Base-by-base conservation (phyloP, 2,329 filamentous ascomycete genomes). In the Colletotrichum sublineola region DNA sequence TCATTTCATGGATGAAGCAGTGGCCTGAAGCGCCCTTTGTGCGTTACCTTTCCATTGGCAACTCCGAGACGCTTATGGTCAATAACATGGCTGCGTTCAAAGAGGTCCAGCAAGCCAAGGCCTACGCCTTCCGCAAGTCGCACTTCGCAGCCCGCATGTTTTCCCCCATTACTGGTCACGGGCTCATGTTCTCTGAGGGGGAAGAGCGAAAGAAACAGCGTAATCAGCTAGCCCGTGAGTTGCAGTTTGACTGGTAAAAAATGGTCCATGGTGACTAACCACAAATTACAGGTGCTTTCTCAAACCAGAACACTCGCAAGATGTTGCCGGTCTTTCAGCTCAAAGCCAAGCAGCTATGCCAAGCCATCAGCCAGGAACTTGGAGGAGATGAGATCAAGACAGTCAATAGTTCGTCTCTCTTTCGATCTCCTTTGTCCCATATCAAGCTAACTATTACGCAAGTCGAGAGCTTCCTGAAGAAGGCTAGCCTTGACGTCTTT, bases 71-170 rank as follows among this genome's bases (percentile, higher is more conserved):
- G 2, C 75, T 85, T 6, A 71, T 85, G 7, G 76, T 81, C 20
- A 84, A 82, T 75, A 82, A 75, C 53, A 71, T 81, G 4, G 77
- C 76, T 5, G 80, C 81, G 0, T 78, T 82, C 68, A 81, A 80
- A 56, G 81, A 81, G 33, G 77, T 84, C 1, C 73, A 84, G n/a
- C 79, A 82, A 66, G 81, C 80, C 5, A 77, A 83, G n/a, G 80
- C 76, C 38, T 84, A 85, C 55, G 75, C 78, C 4, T 83, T 84
- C 66, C 75, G 77, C 29, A 84, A 84, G 68, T 80, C 83, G 0
- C 75, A 73, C 0, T 77, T 80, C 61, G 81, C 81, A 48, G 74
- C 73, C 1, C 77, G 79, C 3, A 71, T 83, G 20, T 78, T 82
- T 14, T 78, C 77, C 8, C 81, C 83, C 66, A 80, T 84, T 48